Base-by-base conservation (phyloP, 2,329 filamentous ascomycete genomes). In the Ceratocystis ficicola region DNA sequence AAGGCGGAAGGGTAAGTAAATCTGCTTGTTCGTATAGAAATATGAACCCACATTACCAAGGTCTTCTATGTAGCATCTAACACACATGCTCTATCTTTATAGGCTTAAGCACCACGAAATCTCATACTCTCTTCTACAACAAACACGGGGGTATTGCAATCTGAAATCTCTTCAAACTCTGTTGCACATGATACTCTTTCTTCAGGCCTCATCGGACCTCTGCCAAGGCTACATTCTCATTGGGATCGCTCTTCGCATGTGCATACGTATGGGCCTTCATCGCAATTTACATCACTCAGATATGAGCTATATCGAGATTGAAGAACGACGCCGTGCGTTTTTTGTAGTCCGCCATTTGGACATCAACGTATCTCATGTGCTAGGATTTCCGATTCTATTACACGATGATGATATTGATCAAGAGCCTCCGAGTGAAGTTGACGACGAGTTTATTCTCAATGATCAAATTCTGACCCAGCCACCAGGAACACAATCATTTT, bases 141-240 rank as follows among this genome's bases (percentile, higher is more conserved):
- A 86, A 68, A 77, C 86, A 55, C 84, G 83, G 0, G 84, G 86
- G 68, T 91, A 88, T 70, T 84, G 88, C 60, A 88, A 92, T 72
- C 77, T 93, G 55, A 82, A 80, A 22, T 88, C 88, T 1, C 77
- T 93, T 7, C 89, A 94, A 73, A 84, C 87, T 1, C 80, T 94
- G 5, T 76, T 91, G 22, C 91, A 90, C 73, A 88, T 91, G 81
- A 87, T 91, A 62, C 77, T 93, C 2, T 94, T 92, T 72, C 79
- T 93, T 0, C 89, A 94, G 72, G 85, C 87, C 1, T 89, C 89
- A 1, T 88, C 88, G 8, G 89, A 90, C 72, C 77, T 93, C 36
- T 89, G 86, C 72, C 87, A 85, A 8, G 93, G 89, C 72, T 93
- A 93, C 74, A 84, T 88, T 0, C 91, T 90, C 70, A 81, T 93